Evolutionary conservation across 768 basidiomycete species (phyloP).

Genomic region (Pholiota microspora): DNA sequence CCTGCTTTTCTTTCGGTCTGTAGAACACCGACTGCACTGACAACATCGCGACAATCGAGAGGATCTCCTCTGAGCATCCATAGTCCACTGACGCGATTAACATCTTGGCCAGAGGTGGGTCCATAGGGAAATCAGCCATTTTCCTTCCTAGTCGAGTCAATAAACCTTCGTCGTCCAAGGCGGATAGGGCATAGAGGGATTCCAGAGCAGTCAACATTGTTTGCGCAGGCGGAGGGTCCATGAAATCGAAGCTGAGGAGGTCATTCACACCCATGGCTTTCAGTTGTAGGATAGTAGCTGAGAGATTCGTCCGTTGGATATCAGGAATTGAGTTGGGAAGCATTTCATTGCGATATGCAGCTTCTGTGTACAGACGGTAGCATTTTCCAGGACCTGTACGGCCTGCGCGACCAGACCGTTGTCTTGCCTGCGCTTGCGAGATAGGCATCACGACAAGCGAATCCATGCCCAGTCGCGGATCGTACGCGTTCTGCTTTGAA

Average conservation of each 20-base stretch:
- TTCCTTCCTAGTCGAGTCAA: conserved; percentile 93
- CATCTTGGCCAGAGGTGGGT: conserved; percentile 96
- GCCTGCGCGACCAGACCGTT: conserved; percentile 94
- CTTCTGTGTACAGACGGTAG: conserved; percentile 97
- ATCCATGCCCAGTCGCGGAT: conserved; percentile 97
- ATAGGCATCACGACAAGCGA: conserved; percentile 98
- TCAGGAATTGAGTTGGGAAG: conserved; percentile 96
- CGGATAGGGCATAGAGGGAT: conserved; percentile 91
- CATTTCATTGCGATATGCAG: conserved; percentile 99
- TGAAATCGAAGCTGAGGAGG: conserved; percentile 95
- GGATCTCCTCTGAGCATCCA: conserved; percentile 96
- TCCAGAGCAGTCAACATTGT: conserved; percentile 97
- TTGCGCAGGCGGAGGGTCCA: conserved; percentile 97
- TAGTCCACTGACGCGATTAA: conserved; percentile 96
- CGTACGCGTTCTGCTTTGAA: conserved; percentile 98
- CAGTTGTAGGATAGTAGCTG: conserved; percentile 89
- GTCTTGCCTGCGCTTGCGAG: conserved; percentile 96
- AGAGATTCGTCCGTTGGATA: conserved; percentile 93
- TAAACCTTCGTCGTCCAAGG: conserved; percentile 94
- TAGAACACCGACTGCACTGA: conserved; percentile 97
- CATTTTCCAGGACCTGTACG: conserved; percentile 98
- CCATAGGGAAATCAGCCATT: conserved; percentile 99
- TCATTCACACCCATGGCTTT: conserved; percentile 99
- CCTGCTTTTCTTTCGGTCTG: conserved; percentile 99
- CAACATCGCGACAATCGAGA: conserved; percentile 97